A percentile compares a stretch with the other conserved stretches of the same genome.
phyloP scores from a whole-genome alignment of 1,139 yeast species.

The Blastobotrys capitulatus region DNA sequence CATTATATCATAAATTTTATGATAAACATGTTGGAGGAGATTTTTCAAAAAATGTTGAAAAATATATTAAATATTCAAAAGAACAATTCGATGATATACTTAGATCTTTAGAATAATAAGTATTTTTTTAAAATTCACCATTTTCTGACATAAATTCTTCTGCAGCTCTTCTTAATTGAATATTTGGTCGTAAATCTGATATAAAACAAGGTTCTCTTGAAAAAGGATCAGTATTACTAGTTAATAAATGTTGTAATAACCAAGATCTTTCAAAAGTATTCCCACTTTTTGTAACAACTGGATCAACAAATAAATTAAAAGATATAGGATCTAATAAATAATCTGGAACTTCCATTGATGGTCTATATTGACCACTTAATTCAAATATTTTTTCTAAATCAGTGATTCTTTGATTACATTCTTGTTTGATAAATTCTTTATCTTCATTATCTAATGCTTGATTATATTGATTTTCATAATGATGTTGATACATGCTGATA shows the following conservation, averaged over 20 bases:
- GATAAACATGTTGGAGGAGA: conserved; percentile 68
- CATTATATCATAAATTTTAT: conserved; percentile 78
- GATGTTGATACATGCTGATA: conserved; percentile 25
- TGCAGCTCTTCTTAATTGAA: conserved; percentile 41
- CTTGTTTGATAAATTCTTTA: conserved; percentile 23
- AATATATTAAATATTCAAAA: conserved; percentile 71
- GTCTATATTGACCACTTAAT: conserved; percentile 22
- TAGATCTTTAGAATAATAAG: conserved; percentile 29
- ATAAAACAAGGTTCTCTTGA: conserved; percentile 38
- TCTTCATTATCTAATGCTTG: conserved; percentile 24
- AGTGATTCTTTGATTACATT: conserved; percentile 27
- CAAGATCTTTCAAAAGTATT: conserved; percentile 43
- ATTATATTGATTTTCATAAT: conserved; percentile 17
- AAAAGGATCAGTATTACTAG: conserved; percentile 40
- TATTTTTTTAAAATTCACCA: conserved; percentile 11
- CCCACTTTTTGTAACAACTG: conserved; percentile 48
- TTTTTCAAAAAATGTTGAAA: conserved; percentile 63
- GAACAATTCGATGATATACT: conserved; percentile 49
- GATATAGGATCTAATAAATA: conserved; percentile 45
- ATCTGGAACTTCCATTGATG: conserved; percentile 38
- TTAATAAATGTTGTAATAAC: conserved; percentile 38
- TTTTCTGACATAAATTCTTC: conserved; percentile 21
- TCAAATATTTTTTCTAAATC: conserved; percentile 30
- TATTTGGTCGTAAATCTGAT: conserved; percentile 41
- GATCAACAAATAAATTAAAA: conserved; percentile 41